Conservation (phyloP, 2,329 filamentous ascomycete genomes). For the Diaporthe amygdali region DNA sequence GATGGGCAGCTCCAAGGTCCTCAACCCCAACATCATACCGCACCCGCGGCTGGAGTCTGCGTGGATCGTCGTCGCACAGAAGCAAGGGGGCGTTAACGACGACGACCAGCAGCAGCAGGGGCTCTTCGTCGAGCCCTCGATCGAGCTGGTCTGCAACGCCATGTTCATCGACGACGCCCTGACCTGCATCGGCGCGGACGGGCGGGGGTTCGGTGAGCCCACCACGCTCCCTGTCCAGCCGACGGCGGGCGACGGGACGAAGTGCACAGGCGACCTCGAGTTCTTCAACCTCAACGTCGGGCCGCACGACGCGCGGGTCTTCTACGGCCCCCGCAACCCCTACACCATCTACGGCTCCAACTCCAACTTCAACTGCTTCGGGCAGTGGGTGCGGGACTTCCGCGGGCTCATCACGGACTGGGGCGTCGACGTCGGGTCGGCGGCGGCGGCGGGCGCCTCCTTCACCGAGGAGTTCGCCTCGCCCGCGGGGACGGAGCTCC, state of each 20-base stretch:
- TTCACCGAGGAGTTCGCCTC: slow-evolving; percentile 41
- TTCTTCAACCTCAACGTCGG: slow-evolving; percentile 52
- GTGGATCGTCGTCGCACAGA: slow-evolving; percentile 58
- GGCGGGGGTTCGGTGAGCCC: slow-evolving; percentile 34
- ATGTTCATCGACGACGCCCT: slow-evolving; percentile 47
- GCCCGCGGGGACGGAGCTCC: slow-evolving; percentile 52
- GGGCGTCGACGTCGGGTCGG: slow-evolving; percentile 34
- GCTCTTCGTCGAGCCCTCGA: slow-evolving; percentile 30
- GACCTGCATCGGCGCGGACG: slow-evolving; percentile 40
- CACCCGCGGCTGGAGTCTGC: slow-evolving; percentile 53
- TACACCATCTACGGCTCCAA: slow-evolving; percentile 62
- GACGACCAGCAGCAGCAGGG: slow-evolving; percentile 30
- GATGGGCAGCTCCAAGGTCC: slow-evolving; percentile 46
- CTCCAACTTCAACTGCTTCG: slow-evolving; percentile 59
- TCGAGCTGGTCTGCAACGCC: slow-evolving; percentile 57
- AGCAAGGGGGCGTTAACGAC: slow-evolving; percentile 27
- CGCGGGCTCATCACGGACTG: slow-evolving; percentile 51
- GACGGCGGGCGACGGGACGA: slow-evolving; percentile 41
- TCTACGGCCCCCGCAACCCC: slow-evolving; percentile 56
- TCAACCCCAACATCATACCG: slow-evolving; percentile 64
- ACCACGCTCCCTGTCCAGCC: slow-evolving; percentile 50
- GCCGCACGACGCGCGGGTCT: slow-evolving; percentile 63
- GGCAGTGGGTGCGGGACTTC: slow-evolving; percentile 62
- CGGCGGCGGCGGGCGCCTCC: background rate
- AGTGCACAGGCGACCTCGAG: slow-evolving; percentile 50